A percentile compares a stretch with the other conserved stretches of the same genome.
phyloP scores from a whole-genome alignment of 2,329 filamentous ascomycete genomes.

The Colletotrichum australisinense region DNA sequence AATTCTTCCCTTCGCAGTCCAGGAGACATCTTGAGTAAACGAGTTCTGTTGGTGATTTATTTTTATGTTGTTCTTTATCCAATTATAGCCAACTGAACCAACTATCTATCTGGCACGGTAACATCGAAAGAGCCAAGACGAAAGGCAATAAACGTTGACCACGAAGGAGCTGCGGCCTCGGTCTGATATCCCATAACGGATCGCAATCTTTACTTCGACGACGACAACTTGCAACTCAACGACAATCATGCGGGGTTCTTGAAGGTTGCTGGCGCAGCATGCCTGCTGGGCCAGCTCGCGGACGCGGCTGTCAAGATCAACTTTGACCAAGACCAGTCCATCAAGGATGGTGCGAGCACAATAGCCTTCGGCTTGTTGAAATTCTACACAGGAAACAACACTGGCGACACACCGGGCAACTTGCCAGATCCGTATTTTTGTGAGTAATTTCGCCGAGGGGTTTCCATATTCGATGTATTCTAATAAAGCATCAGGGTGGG shows the following conservation, averaged over 20 bases:
- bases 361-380: slow-evolving; percentile 51
- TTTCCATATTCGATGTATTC: slow-evolving; percentile 60
- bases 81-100: slow-evolving; percentile 6
- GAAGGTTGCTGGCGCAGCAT: slow-evolving; percentile 27
- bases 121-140: neutral
- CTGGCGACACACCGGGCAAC: slow-evolving; percentile 68
- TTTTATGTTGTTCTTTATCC: neutral
- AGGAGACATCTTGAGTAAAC: slow-evolving; percentile 8
- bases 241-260: slow-evolving; percentile 14
- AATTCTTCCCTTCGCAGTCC: slow-evolving; percentile 9
- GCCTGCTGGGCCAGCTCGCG: slow-evolving; percentile 23
- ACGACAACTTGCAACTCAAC: neutral
- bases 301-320: slow-evolving; percentile 22
- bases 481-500: slow-evolving; percentile 69
- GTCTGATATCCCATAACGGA: neutral
- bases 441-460: slow-evolving; percentile 54
- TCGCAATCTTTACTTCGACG: neutral
- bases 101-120: neutral
- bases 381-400: slow-evolving; percentile 65
- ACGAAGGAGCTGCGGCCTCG: neutral
- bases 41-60: neutral
- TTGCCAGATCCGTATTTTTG: slow-evolving; percentile 74
- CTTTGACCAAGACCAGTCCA: slow-evolving; percentile 39
- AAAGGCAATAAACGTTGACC: neutral
- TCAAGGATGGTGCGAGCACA: slow-evolving; percentile 51